Evolutionary conservation across 768 basidiomycete species (phyloP), one percentile per base, ranked within the genome.

Genomic region (Cantharellus anzutake): DNA sequence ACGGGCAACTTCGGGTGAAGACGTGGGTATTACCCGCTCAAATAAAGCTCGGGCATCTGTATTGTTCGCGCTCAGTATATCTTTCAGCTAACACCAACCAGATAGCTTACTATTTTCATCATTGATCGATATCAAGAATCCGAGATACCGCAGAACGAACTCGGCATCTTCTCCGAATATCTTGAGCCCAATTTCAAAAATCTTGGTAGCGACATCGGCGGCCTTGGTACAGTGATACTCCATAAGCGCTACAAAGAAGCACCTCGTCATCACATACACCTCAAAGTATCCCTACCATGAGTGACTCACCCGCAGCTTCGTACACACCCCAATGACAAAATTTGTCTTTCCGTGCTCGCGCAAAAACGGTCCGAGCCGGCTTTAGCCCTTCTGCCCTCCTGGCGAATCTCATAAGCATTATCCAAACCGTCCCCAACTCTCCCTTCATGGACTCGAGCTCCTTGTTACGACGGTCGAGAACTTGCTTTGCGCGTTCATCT

Each of bases 21-120:
- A 90, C 3, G 78, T 83, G 14, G 76, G 70, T 35, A 94, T 85
- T 4, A 88, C 83, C 37, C 87, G 80, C 68, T 99, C 94, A 67
- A 99, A 99, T 37, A 98, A 73, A 0, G 94, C 94, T 59, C 94
- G 81, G 1, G 94, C 96, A 72, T 99, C 96, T 99, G 63, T 3
- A 41, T 42, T 16, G 48, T n/a, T 58, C 38, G 48, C 42, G 39
- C 56, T 59, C 42, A 58, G 14, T 20, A 55, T 42, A 62, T 62
- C n/a, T 59, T 55, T 29, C 52, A 56, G 56, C 16, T 41, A 4
- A 56, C 51, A 61, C 61, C 29, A 20, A 59, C n/a, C 56, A 56
- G 38, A 44, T 56, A 48, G 39, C 14, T 57, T 41, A 96, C 94
- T 99, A 67, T 83, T 89, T 64, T 91, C 85, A 69, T 98, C 94